Evolutionary conservation across 495 filamentous ascomycete species (phyloP), one percentile per base, ranked within the genome.

Genomic region (Pyrenula aspistea): DNA sequence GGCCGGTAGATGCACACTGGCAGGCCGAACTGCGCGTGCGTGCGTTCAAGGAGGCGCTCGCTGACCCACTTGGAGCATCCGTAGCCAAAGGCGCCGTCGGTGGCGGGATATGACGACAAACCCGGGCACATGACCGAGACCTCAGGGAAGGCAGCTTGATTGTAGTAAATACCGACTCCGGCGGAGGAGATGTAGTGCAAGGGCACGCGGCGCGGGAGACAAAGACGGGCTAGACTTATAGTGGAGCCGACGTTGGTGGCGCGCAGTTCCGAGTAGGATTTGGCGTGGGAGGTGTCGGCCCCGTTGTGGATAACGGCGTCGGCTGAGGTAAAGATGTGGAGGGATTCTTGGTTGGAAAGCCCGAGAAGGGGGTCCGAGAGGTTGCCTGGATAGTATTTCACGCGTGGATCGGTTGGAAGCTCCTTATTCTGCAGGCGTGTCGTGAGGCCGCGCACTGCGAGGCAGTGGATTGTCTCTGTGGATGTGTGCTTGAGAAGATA

Each of bases 391-490:
- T 42, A 15, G 8, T 8, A 15, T 42, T 42, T 15, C 15, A 42
- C 31, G 8, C 15, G 4, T 42, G 31, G 31, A 42, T 42, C 31
- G 4, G 31, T n/a, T n/a, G n/a, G n/a, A n/a, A n/a, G n/a, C n/a
- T n/a, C n/a, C n/a, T n/a, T n/a, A n/a, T n/a, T n/a, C n/a, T n/a
- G n/a, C n/a, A n/a, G n/a, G n/a, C n/a, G n/a, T n/a, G n/a, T n/a
- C n/a, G n/a, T n/a, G n/a, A n/a, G n/a, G n/a, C n/a, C n/a, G n/a
- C n/a, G 0, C 59, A 55, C 11, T 73, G 54, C 15, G 57, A 51
- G 0, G 53, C 15, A 2, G 60, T 57, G 0, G 73, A 72, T 4
- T 57, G 20, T 67, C 72, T 73, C 31, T 8, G 15, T 42, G 31
- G 4, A 42, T 8, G 4, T 42, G 15, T 42, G 8, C 31, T 42